Evolutionary conservation across 495 filamentous ascomycete genomes (phyloP).

Genomic region (Aspergillus kassunensis): DNA sequence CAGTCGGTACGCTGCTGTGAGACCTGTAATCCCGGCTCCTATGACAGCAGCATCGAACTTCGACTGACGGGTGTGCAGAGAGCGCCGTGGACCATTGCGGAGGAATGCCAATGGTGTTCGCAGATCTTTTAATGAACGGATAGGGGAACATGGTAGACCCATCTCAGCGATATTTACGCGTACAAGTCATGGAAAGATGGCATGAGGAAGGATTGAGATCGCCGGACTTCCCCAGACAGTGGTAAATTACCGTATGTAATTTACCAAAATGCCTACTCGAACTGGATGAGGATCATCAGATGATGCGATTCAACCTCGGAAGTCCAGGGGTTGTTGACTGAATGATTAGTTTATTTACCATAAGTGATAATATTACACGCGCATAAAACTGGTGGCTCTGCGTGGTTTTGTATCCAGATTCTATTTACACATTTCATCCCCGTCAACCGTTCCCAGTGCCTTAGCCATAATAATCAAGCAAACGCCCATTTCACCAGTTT

Average conservation of each 20-base stretch:
- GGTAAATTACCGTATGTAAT: not conserved
- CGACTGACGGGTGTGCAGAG: constrained; percentile 6
- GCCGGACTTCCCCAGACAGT: not conserved
- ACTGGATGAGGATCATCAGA: no score
- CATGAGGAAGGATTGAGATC: not conserved
- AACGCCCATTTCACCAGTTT: constrained; percentile 33
- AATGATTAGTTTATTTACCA: no score
- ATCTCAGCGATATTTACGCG: constrained; percentile 24
- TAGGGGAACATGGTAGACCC: constrained; percentile 25
- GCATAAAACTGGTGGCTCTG: constrained; percentile 1
- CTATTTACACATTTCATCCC: constrained; percentile 25
- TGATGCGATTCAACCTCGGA: no score
- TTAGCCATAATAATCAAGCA: constrained; percentile 29
- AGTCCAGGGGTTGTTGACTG: no score
- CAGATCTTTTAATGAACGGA: constrained; percentile 15
- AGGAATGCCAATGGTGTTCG: constrained; percentile 17
- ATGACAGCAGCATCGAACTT: constrained; percentile 63
- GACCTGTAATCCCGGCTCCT: constrained; percentile 87
- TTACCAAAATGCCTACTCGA: no score
- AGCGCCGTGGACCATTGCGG: constrained; percentile 19
- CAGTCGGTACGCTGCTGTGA: constrained; percentile 75
- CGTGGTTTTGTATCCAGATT: constrained; percentile 20
- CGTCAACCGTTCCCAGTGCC: constrained; percentile 14
- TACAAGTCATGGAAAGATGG: constrained; percentile 6
- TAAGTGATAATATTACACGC: no score